phyloP scores from a whole-genome alignment of 495 filamentous ascomycete genomes.

The Haplographium delicatum region DNA sequence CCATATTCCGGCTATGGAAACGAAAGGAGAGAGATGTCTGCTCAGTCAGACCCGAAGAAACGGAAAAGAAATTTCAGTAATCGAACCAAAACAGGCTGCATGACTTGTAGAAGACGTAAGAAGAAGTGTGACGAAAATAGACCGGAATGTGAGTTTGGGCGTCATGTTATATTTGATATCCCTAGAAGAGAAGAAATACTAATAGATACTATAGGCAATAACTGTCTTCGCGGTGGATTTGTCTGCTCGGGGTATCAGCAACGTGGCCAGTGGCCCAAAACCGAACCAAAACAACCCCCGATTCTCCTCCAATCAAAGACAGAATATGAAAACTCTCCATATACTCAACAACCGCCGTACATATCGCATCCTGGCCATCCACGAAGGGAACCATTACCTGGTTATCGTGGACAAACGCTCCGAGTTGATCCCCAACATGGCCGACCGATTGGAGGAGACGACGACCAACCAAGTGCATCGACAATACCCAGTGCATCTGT shows the following conservation, averaged over 20 bases:
- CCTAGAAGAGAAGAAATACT: not conserved
- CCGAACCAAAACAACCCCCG: slow-evolving; percentile 54
- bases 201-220: slow-evolving; percentile 60
- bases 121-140: slow-evolving; percentile 98
- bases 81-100: slow-evolving; percentile 93
- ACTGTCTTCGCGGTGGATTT: slow-evolving; percentile 88
- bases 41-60: slow-evolving; percentile 69
- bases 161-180: not conserved
- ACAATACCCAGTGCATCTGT: slow-evolving; percentile 45
- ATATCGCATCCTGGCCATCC: slow-evolving; percentile 23
- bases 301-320: slow-evolving; percentile 86
- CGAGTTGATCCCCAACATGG: slow-evolving; percentile 52
- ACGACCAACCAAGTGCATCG: slow-evolving; percentile 43
- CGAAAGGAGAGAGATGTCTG: slow-evolving; percentile 41
- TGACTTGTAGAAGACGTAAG: slow-evolving; percentile 90
- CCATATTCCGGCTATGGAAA: slow-evolving; percentile 36
- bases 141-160: slow-evolving; percentile 75
- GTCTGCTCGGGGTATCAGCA: slow-evolving; percentile 89
- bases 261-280: slow-evolving; percentile 64
- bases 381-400: slow-evolving; percentile 43
- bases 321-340: slow-evolving; percentile 54
- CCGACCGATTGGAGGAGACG: slow-evolving; percentile 36
- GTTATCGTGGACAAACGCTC: slow-evolving; percentile 48
- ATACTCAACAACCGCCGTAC: slow-evolving; percentile 37
- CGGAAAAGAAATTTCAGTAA: slow-evolving; percentile 92